These are phyloP conservation scores for Ammopiptanthus mongolicus DNA, from an alignment of 306 rosid species.

Conservation along the genomic window DNA sequence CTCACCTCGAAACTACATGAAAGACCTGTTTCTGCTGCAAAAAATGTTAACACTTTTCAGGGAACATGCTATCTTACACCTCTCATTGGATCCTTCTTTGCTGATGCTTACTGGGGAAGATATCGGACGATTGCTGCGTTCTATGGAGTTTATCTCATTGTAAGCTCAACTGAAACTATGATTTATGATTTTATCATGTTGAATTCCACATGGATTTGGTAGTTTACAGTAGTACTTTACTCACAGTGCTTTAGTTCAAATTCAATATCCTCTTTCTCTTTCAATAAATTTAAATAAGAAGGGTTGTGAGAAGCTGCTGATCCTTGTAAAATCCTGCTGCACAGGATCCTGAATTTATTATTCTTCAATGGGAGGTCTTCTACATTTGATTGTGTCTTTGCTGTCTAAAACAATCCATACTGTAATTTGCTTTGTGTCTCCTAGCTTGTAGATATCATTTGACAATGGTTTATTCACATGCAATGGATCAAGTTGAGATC, in stretches of 20 bases:
- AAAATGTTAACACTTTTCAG: conserved; percentile 76
- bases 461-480: background rate
- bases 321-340: background rate
- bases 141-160: conserved; percentile 64
- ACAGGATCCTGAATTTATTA: background rate
- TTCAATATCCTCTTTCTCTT: background rate
- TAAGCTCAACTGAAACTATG: conserved; percentile 13
- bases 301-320: background rate
- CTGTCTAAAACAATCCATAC: background rate
- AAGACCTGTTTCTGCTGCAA: conserved; percentile 74
- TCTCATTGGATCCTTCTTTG: conserved; percentile 77
- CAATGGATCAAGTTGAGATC: background rate
- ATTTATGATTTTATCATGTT: background rate
- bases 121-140: conserved; percentile 76
- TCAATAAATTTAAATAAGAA: background rate
- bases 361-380: background rate
- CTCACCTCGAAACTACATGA: conserved; percentile 67
- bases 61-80: conserved; percentile 94
- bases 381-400: background rate
- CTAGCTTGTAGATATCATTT: background rate
- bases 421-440: background rate
- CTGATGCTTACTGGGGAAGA: conserved; percentile 97
- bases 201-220: background rate
- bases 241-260: background rate
- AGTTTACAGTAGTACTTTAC: background rate